Base-by-base conservation (phyloP, 2,329 filamentous ascomycete species). In the Fusarium annulatum region DNA sequence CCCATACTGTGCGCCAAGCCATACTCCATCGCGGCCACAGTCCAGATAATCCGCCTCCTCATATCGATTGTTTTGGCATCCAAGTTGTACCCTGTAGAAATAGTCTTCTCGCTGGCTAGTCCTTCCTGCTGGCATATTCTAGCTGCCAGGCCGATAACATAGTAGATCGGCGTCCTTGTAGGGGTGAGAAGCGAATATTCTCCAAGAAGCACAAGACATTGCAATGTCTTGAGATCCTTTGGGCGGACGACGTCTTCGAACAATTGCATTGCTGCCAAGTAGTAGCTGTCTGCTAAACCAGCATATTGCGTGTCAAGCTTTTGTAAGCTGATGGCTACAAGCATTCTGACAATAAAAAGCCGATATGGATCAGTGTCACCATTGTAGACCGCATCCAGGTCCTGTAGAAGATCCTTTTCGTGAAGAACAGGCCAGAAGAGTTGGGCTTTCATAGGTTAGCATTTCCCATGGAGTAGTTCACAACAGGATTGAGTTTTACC, bases 271-370 rank as follows among this genome's bases (percentile, higher is more conserved):
- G 96, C 96, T 30, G 95, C 93, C 28, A 98, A 88, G 79, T 98
- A 98, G 83, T 97, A 98, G 80, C 94, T 95, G 82, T 98, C 96
- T 36, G 96, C 96, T 34, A 98, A 86, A 30, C 95, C 95, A n/a
- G 95, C 95, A 81, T 96, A 98, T 73, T 94, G 91, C 0, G 92
- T 90, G 79, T 95, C 94, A 78, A 98, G 88, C 82, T 97, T 97
- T 82, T 98, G 96, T 82, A 98, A 89, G 80, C 94, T 96, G 78
- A 98, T 97, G 36, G 96, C 96, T 79, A 98, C 91, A 60, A 98
- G 94, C 90, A 98, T 95, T 65, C 94, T 92, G 57, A 97, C 85
- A 49, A 96, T 89, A 78, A 98, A 98, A 77, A 96, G 95, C 79
- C 95, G 92, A 80, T 95, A 96, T 1, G 94, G 88, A 76, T 97